Evolutionary conservation across 768 basidiomycete genomes (phyloP).

Genomic region (Tephrocybe sp.): DNA sequence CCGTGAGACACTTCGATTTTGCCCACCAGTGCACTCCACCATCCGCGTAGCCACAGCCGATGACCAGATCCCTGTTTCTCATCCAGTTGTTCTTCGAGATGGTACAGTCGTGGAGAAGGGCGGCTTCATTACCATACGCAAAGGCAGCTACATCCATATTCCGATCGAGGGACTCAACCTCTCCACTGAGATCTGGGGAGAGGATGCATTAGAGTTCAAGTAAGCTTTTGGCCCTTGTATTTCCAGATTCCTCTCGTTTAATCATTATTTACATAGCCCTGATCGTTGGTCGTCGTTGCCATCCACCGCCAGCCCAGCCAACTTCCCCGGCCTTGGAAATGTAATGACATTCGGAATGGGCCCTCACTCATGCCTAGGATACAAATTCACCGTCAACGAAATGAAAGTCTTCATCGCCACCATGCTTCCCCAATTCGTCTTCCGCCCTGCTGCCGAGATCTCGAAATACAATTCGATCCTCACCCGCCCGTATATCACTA

Average conservation of each 20-base stretch:
- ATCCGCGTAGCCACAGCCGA: constrained; percentile 54
- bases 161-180: constrained; percentile 56
- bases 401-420: constrained; percentile 50
- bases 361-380: constrained; percentile 47
- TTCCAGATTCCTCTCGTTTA: not conserved
- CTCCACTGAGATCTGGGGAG: constrained; percentile 52
- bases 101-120: constrained; percentile 35
- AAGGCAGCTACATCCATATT: constrained; percentile 55
- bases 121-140: constrained; percentile 42
- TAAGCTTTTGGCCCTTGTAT: constrained; percentile 25
- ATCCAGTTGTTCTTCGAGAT: constrained; percentile 39
- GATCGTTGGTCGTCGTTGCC: constrained; percentile 50
- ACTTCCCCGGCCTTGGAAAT: constrained; percentile 46
- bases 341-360: constrained; percentile 55
- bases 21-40: constrained; percentile 54
- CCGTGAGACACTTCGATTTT: constrained; percentile 54
- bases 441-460: constrained; percentile 41
- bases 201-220: constrained; percentile 53
- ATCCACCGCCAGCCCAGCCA: constrained; percentile 27
- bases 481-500: constrained; percentile 46
- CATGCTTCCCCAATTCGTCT: constrained; percentile 43
- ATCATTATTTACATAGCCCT: constrained; percentile 35
- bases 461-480: constrained; percentile 47
- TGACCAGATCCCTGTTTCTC: constrained; percentile 51
- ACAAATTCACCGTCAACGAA: constrained; percentile 45